Conservation (phyloP, 2,329 filamentous ascomycete genomes). For the Sporothrix luriei region DNA sequence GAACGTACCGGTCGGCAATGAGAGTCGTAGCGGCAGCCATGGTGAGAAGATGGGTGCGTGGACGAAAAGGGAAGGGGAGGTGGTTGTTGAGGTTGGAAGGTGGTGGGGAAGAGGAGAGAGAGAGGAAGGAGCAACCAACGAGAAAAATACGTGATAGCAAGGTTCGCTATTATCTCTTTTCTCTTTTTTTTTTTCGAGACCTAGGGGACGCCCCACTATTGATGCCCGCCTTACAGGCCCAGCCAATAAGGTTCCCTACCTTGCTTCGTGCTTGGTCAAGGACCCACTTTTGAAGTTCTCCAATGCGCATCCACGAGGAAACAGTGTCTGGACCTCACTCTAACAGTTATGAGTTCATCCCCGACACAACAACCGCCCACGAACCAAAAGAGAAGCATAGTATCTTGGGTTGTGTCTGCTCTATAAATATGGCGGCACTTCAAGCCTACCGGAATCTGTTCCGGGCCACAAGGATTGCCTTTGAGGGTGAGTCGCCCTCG, state of each 20-base stretch:
- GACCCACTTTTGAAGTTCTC: constrained; percentile 17
- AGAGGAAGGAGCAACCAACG: constrained; percentile 1
- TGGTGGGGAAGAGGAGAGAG: constrained; percentile 7
- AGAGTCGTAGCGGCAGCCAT: constrained; percentile 66
- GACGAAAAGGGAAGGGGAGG: constrained; percentile 30
- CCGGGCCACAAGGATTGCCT: constrained; percentile 79
- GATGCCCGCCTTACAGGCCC: constrained; percentile 5
- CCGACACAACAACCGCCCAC: background rate
- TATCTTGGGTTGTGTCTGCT: background rate
- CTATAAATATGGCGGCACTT: constrained; percentile 53
- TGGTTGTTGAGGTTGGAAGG: background rate
- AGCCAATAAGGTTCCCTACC: background rate
- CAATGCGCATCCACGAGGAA: background rate
- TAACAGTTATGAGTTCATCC: background rate
- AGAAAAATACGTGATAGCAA: constrained; percentile 12
- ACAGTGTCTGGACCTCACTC: constrained; percentile 5
- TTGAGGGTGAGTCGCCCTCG: constrained; percentile 63
- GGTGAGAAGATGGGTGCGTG: constrained; percentile 31
- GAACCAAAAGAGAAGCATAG: background rate
- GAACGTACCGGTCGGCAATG: constrained; percentile 68
- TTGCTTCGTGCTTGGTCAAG: background rate
- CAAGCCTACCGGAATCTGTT: constrained; percentile 79
- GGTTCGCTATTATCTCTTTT: constrained; percentile 4
- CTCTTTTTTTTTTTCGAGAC: constrained; percentile 16
- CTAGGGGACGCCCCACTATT: constrained; percentile 24